These are phyloP conservation scores for Camelina sativa DNA, from an alignment of 345 rosid species.

Conservation along the genomic window DNA sequence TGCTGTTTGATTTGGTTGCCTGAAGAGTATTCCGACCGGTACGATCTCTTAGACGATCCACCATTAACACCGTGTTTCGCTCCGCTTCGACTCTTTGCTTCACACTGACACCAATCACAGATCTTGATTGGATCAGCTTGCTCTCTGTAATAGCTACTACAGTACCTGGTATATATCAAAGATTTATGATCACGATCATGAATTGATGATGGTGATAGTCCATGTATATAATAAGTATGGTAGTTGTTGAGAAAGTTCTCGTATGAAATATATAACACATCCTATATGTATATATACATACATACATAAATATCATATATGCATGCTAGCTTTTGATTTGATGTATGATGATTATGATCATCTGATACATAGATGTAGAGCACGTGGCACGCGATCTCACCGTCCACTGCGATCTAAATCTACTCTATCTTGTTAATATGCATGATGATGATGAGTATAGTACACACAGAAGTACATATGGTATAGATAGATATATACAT, in stretches of 20 bases:
- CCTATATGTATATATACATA: neutral
- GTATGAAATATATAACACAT: conserved; percentile 20
- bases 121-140: conserved; percentile 60
- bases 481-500: neutral
- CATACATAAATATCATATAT: neutral
- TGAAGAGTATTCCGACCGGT: conserved; percentile 70
- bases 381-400: conserved; percentile 41
- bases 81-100: conserved; percentile 50
- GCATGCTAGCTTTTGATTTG: conserved; percentile 35
- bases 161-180: conserved; percentile 59
- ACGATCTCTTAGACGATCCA: conserved; percentile 44
- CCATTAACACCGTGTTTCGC: conserved; percentile 44
- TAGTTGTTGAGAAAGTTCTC: conserved; percentile 35
- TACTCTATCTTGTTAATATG: conserved; percentile 9
- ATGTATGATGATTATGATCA: conserved; percentile 36
- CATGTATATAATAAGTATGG: neutral
- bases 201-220: conserved; percentile 9
- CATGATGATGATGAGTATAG: conserved; percentile 18
- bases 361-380: conserved; percentile 28
- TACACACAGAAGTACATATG: neutral
- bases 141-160: conserved; percentile 86
- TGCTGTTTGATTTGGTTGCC: conserved; percentile 64
- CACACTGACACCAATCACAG: conserved; percentile 96
- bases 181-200: conserved; percentile 23
- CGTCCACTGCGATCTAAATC: conserved; percentile 3